Percentiles rank a stretch among this genome's conserved stretches.
These are phyloP conservation scores for Nicotiana sylvestris DNA, from an alignment of 257 asterid genomes.

Conservation along the genomic window DNA sequence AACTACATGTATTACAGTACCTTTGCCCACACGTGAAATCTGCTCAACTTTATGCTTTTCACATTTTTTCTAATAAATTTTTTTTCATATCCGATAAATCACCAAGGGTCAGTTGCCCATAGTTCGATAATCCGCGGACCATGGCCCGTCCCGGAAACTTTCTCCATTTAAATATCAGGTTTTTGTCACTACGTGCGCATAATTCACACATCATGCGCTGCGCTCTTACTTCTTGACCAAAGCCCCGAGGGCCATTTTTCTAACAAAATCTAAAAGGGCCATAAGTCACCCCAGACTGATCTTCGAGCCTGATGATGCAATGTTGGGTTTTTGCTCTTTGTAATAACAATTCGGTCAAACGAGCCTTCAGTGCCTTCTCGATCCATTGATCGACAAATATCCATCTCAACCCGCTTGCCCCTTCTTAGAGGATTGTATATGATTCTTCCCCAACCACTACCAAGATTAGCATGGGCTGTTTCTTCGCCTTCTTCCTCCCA, in stretches of 20 bases:
- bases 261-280: constrained; percentile 46
- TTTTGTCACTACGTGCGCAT: background rate
- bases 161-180: background rate
- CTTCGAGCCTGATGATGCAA: constrained; percentile 85
- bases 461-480: constrained; percentile 57
- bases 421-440: constrained; percentile 66
- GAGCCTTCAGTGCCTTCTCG: constrained; percentile 62
- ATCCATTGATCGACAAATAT: constrained; percentile 64
- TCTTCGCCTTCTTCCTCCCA: constrained; percentile 21
- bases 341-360: constrained; percentile 60
- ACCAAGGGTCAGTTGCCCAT: background rate
- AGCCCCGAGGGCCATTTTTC: background rate
- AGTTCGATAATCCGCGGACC: background rate
- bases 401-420: constrained; percentile 75
- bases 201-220: background rate
- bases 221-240: background rate
- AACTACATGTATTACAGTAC: background rate
- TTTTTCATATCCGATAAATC: background rate
- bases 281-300: constrained; percentile 88
- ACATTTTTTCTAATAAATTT: background rate
- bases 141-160: no score
- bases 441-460: constrained; percentile 96
- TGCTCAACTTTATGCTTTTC: background rate
- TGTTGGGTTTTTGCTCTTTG: constrained; percentile 58
- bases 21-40: background rate